Evolutionary conservation across 2,329 filamentous ascomycete genomes (phyloP), one percentile per base, ranked within the genome.

Genomic region (Monascus ruber): DNA sequence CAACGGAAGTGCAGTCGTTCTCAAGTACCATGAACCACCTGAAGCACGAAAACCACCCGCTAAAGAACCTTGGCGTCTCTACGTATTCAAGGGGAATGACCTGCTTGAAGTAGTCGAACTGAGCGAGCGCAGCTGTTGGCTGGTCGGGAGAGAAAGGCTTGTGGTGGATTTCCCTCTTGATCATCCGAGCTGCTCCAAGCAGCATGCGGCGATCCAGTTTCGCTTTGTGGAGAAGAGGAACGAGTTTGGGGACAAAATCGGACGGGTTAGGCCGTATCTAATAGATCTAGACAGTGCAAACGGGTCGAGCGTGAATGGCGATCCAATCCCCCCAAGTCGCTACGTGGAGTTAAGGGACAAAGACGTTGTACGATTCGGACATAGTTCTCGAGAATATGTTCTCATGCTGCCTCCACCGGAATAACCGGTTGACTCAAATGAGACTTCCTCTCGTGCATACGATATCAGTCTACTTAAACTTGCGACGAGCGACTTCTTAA

Each of bases 121-220:
- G 36, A 73, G 75, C 42, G 65, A 71, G 40, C 79, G 85, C 43
- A 93, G 82, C 54, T 94, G 86, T 66, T 98, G 91, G 91, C 69
- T 98, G 24, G 68, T 95, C 6, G 91, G 91, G 1, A 74, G 88
- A 35, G 88, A 95, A 51, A 62, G 74, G 38, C 68, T 81, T 4
- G 81, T 98, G 3, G 86, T 85, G 2, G 91, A 98, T 58, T 70
- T 94, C 41, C 69, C 77, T 2, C 76, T 93, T 5, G 86, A 94
- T 55, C 89, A 98, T 57, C 87, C 88, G 1, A 95, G 86, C 61
- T 79, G 87, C 54, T 94, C 86, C 59, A 93, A 93, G 62, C 91
- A 98, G 64, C 91, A 98, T 60, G 89, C 89, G 1, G 91, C 88
- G 6, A 75, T 98, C 33, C 91, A 98, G 59, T 98, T 98, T 55